Evolutionary conservation across 2,329 filamentous ascomycete genomes (phyloP).

Genomic region (Monosporascus sp.): DNA sequence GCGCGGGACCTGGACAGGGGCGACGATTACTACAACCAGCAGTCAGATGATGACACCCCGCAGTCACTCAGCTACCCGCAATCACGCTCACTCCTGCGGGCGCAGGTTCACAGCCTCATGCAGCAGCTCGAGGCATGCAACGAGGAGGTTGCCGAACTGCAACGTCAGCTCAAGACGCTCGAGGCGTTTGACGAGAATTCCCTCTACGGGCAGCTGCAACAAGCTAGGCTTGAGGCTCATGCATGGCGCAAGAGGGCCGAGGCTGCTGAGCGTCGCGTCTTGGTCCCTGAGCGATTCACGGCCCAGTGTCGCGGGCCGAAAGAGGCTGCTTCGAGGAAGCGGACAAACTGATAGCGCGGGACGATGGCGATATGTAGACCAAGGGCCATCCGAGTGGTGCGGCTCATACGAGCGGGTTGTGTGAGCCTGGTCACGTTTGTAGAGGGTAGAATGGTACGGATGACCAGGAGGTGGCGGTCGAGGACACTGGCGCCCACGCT

Average conservation of each 20-base stretch:
- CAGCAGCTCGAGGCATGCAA: constrained; percentile 38
- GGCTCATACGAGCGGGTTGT: too few species aligned
- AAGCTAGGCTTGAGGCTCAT: constrained; percentile 34
- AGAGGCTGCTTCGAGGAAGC: constrained; percentile 2
- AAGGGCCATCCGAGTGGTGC: too few species aligned
- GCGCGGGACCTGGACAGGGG: constrained; percentile 1
- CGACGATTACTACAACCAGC: not conserved
- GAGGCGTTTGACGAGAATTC: constrained; percentile 38
- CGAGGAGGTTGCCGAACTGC: constrained; percentile 42
- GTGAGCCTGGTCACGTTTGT: not conserved
- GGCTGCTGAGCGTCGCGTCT: constrained; percentile 47
- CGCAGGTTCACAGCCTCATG: constrained; percentile 45
- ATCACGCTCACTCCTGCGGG: constrained; percentile 36
- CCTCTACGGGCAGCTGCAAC: constrained; percentile 43
- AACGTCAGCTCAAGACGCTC: constrained; percentile 40
- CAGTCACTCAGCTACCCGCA: constrained; percentile 12
- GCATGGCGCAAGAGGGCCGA: constrained; percentile 53
- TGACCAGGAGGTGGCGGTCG: not conserved
- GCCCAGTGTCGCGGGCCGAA: constrained; percentile 9
- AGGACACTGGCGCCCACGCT: too few species aligned
- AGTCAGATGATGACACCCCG: not conserved
- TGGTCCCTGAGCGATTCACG: constrained; percentile 42
- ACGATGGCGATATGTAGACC: too few species aligned
- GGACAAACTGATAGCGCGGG: not conserved
- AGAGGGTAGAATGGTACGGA: not conserved